These are phyloP conservation scores for Chaetomium tenue DNA, from an alignment of 495 filamentous ascomycete species.

Conservation along the genomic window DNA sequence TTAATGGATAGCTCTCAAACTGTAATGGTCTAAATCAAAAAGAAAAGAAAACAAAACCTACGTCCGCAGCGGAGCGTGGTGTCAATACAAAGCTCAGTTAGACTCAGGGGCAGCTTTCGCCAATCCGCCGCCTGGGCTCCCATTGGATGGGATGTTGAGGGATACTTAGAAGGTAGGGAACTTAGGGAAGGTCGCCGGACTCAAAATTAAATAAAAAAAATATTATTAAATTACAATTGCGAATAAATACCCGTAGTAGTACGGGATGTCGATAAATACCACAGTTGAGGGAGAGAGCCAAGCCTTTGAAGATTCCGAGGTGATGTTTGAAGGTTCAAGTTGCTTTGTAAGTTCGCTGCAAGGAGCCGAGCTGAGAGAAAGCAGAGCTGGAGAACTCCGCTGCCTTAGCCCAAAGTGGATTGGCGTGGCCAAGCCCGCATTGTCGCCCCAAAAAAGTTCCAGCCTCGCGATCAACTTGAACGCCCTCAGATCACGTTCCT, in stretches of 20 bases:
- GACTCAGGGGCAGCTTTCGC: constrained; percentile 74
- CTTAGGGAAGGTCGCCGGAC: no score
- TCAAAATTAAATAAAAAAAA: no score
- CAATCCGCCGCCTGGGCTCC: constrained; percentile 57
- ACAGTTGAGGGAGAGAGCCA: no score
- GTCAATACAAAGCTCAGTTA: constrained; percentile 83
- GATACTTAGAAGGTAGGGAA: background rate
- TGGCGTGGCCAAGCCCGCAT: constrained; percentile 21
- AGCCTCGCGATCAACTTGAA: constrained; percentile 37
- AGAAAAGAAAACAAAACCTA: constrained; percentile 8
- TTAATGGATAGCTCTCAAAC: background rate
- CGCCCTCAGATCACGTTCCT: constrained; percentile 8
- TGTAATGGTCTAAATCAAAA: background rate
- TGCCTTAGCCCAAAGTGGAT: constrained; percentile 25
- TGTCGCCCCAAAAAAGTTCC: constrained; percentile 39
- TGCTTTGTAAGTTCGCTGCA: background rate
- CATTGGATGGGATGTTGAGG: background rate
- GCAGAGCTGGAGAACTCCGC: background rate
- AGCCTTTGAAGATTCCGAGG: no score
- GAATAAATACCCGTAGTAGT: no score
- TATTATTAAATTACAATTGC: no score
- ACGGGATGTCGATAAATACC: no score
- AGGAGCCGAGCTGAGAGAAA: background rate
- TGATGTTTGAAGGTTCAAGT: background rate
- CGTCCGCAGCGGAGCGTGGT: constrained; percentile 85